Percentiles rank a stretch among this genome's conserved stretches.
Conservation (phyloP, 1,284 basidiomycete genomes). For the Somion occarium region DNA sequence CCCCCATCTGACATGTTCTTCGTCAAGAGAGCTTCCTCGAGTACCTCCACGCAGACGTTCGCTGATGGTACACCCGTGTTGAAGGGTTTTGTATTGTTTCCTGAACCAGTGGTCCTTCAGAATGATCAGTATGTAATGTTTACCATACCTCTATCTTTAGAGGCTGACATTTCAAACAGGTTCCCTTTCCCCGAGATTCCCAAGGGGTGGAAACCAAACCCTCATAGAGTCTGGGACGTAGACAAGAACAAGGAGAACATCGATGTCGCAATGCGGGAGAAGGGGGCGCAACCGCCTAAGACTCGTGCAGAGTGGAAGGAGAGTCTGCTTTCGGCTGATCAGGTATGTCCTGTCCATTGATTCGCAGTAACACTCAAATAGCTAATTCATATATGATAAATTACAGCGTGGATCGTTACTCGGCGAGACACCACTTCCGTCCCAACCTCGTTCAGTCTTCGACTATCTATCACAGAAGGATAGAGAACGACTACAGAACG, state of each 20-base stretch:
- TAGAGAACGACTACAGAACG: conserved; percentile 74
- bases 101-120: conserved; percentile 56
- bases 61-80: conserved; percentile 74
- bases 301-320: conserved; percentile 47
- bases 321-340: conserved; percentile 55
- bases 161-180: conserved; percentile 37
- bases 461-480: conserved; percentile 93
- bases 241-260: conserved; percentile 47
- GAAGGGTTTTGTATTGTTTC: conserved; percentile 70
- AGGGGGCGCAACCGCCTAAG: conserved; percentile 10
- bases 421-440: conserved; percentile 73
- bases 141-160: too few species aligned
- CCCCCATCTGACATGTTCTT: not conserved
- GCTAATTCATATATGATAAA: conserved; percentile 11
- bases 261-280: conserved; percentile 12
- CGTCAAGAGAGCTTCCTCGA: not conserved
- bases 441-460: conserved; percentile 78
- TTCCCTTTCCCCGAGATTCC: conserved; percentile 81
- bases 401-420: conserved; percentile 83
- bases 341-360: conserved; percentile 38
- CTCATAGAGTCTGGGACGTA: conserved; percentile 70
- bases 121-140: conserved; percentile 63
- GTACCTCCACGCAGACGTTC: conserved; percentile 23
- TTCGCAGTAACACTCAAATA: conserved; percentile 9
- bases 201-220: conserved; percentile 81